Percentiles rank a stretch among this genome's conserved stretches.
phyloP scores from a whole-genome alignment of 2,329 filamentous ascomycete genomes.

The Cytospora paraplurivora region DNA sequence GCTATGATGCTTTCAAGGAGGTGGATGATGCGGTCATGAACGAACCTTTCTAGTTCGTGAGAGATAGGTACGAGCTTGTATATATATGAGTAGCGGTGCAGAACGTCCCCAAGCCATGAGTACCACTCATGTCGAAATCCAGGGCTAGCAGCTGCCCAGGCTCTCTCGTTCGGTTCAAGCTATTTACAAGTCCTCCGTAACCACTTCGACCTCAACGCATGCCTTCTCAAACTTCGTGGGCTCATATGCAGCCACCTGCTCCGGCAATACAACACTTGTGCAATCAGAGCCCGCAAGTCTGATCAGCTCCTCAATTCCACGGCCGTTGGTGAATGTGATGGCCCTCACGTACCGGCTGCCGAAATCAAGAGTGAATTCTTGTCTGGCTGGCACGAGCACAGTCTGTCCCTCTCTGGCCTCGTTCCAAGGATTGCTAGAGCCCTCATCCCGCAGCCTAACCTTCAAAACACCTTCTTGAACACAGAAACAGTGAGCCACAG shows the following conservation, averaged over 20 bases:
- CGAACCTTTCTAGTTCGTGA: constrained; percentile 25
- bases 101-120: too few relatives aligned
- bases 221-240: constrained; percentile 28
- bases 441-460: constrained; percentile 42
- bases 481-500: constrained; percentile 55
- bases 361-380: constrained; percentile 48
- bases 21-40: constrained; percentile 42
- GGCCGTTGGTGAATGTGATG: constrained; percentile 51
- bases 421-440: constrained; percentile 31
- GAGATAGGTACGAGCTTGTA: too few relatives aligned
- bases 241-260: constrained; percentile 36
- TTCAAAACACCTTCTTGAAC: constrained; percentile 49
- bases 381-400: constrained; percentile 49
- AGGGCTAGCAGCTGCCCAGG: too few relatives aligned
- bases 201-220: constrained; percentile 5
- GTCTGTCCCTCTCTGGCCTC: constrained; percentile 50
- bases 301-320: constrained; percentile 50
- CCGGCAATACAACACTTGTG: constrained; percentile 43
- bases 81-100: too few relatives aligned
- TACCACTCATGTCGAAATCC: too few relatives aligned
- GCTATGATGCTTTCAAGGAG: constrained; percentile 62
- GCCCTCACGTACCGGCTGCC: constrained; percentile 49
- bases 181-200: constrained; percentile 1
- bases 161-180: too few relatives aligned
- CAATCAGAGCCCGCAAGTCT: constrained; percentile 41